Evolutionary conservation across 2,329 filamentous ascomycete species (phyloP).

Genomic region (Lasiodiplodia gonubiensis): DNA sequence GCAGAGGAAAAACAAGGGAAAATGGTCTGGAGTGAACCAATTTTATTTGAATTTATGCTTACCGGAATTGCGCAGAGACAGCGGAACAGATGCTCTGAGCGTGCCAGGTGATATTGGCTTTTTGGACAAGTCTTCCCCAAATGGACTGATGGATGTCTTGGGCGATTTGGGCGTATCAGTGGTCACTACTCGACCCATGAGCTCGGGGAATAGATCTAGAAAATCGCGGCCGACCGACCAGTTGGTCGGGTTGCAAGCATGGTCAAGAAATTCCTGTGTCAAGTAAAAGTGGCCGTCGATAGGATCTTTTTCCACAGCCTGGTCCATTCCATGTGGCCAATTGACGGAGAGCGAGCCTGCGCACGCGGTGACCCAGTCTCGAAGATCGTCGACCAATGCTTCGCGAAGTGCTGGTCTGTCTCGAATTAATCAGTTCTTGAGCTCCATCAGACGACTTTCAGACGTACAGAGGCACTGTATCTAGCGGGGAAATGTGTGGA

Average conservation of each 20-base stretch:
- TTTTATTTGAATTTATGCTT: constrained; percentile 13
- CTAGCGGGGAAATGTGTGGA: constrained; percentile 20
- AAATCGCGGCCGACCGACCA: constrained; percentile 17
- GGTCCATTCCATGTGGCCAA: constrained; percentile 23
- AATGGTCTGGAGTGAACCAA: constrained; percentile 4
- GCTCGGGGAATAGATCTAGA: constrained; percentile 13
- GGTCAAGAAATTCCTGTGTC: constrained; percentile 11
- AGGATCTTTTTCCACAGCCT: constrained; percentile 11
- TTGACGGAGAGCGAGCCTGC: constrained; percentile 22
- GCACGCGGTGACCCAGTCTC: constrained; percentile 25
- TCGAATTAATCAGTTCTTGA: not conserved
- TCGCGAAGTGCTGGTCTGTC: constrained; percentile 20
- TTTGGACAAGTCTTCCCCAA: constrained; percentile 3
- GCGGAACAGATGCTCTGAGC: constrained; percentile 17
- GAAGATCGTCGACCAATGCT: constrained; percentile 19
- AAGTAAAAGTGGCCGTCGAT: constrained; percentile 14
- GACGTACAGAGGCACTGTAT: constrained; percentile 25
- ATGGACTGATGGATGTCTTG: not conserved
- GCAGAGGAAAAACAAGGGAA: not conserved
- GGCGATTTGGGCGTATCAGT: not conserved
- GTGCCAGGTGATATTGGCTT: constrained; percentile 18
- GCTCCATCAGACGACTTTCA: not conserved
- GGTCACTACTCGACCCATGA: not conserved
- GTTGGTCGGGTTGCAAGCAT: constrained; percentile 1
- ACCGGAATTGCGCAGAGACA: constrained; percentile 20